Base-by-base conservation (phyloP, 73 alveolate genomes). In the Blepharisma stoltei region DNA sequence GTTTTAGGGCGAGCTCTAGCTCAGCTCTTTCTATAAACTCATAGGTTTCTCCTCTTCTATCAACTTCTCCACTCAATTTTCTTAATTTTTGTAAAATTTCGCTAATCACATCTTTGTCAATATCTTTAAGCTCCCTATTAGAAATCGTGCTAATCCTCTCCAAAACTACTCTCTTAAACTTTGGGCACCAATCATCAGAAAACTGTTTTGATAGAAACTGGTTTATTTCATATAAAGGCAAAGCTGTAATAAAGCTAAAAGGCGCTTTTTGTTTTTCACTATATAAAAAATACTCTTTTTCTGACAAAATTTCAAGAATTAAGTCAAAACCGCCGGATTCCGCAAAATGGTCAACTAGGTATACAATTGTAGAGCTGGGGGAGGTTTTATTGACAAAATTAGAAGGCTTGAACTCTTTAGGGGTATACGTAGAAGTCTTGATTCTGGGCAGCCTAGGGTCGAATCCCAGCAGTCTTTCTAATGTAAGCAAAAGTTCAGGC, bases 1-100 rank as follows among this genome's bases (percentile, higher is more conserved):
- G 84, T 76, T 83, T 87, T 23, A 78, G 18, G 4, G 91, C 88
- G 6, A 89, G 25, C 48, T 78, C 55, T 44, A 89, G 85, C 65
- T 85, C 82, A 27, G 43, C 32, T 0, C 49, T 7, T 44, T 84
- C 92, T 0, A 78, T 75, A n/a, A 70, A 7, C 75, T 44, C 66
- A 32, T 32, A 32, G 41, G 41, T 32, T 32, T 32, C 41, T 3
- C 41, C 41, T 32, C 41, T 32, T 32, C 41, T 32, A 3, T 32
- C 41, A 32, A 32, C 3, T 11, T 43, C 79, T 38, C n/a, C 18
- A 69, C 27, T 46, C 5, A 67, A 71, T 7, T 7, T 14, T 38
- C 55, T 78, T 5, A 83, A 7, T 7, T 54, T 50, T 18, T 44
- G 49, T 11, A 84, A 55, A 8, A 71, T 20, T n/a, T 84, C 82